Evolutionary conservation across 495 filamentous ascomycete genomes (phyloP), one percentile per base, ranked within the genome.

Genomic region (Aspergillus affinis): DNA sequence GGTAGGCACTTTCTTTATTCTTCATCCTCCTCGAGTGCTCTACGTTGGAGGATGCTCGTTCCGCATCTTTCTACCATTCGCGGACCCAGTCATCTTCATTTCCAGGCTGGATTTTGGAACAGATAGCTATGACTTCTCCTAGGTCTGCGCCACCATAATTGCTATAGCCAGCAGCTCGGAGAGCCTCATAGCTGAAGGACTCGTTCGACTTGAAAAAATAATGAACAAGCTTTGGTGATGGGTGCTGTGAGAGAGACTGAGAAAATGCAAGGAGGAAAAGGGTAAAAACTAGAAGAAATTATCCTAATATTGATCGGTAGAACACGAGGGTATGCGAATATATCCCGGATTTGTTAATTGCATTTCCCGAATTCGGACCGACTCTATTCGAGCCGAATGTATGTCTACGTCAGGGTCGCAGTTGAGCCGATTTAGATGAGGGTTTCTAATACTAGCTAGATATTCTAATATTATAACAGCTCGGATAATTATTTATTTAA

Each of bases 81-180:
- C 52, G 23, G 45, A 63, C 64, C 60, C 53, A 76, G 62, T 61
- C 64, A 45, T 75, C 70, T 55, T 76, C 70, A 57, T 75, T 58
- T n/a, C 72, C 70, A 4, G 75, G 63, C 2, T 44, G 59, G 45
- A 80, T 73, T 17, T 69, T 55, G 10, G 60, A 64, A 17, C 71
- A 73, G 13, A 69, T 72, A 18, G 60, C 54, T 18, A 81, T 60
- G 12, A 79, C 64, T 63, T 77, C 72, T 30, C 59, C 66, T 15
- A 75, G 59, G 54, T 80, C 75, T n/a, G 69, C 53, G 23, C 70
- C 73, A 36, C 64, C 54, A 55, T 73, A 75, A 20, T 60, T 60
- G 8, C 68, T 61, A 17, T 60, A 26, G 19, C 63, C 61, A 18
- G 73, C 61, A 23, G 56, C 65, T 1, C 69, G 62, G 21, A 78